phyloP scores from a whole-genome alignment of 2,329 filamentous ascomycete genomes.

The Sporothrix variecibatus region DNA sequence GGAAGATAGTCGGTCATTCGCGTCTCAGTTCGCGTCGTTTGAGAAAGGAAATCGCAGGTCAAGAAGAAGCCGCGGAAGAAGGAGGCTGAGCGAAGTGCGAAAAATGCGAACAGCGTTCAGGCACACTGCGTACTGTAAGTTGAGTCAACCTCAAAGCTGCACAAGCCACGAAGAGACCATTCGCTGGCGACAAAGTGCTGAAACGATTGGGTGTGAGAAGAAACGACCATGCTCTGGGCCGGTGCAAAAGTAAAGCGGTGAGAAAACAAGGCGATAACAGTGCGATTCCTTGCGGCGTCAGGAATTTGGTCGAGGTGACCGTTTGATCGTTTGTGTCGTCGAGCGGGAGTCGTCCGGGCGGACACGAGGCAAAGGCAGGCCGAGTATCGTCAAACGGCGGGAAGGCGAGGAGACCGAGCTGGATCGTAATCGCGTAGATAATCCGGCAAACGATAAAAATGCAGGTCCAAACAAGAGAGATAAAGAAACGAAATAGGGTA shows the following conservation, averaged over 20 bases:
- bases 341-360: not conserved
- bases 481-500: not conserved
- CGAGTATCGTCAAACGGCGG: not conserved
- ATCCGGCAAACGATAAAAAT: not conserved
- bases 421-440: not conserved
- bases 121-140: not conserved
- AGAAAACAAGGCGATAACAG: not conserved
- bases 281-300: not conserved
- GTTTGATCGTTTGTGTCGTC: not conserved
- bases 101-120: not conserved
- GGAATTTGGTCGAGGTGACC: not conserved
- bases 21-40: not conserved
- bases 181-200: constrained; percentile 16
- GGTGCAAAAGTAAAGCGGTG: not conserved
- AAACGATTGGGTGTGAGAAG: constrained; percentile 4
- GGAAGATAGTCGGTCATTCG: not conserved
- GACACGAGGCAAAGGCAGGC: not conserved
- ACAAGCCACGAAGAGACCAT: not conserved
- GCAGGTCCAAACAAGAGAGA: not conserved
- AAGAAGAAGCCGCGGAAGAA: not conserved
- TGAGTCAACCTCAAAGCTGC: not conserved
- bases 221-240: constrained; percentile 1
- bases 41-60: not conserved
- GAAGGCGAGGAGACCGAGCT: not conserved
- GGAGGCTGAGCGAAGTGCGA: not conserved